Conservation (phyloP, 1,139 yeast genomes). For the Pneumocystis jirovecii region DNA sequence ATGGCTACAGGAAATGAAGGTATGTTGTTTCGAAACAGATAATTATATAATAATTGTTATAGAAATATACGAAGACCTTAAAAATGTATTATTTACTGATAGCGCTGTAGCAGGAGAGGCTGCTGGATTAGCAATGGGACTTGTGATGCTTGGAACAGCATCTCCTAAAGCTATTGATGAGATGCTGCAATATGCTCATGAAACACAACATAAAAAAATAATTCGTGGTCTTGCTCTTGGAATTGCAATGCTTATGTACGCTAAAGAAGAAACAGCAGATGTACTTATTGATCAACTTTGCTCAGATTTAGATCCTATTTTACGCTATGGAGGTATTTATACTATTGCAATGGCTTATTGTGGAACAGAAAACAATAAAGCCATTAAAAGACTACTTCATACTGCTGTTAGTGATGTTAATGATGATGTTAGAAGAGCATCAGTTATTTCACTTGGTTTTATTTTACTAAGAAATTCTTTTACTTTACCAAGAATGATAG, state of each 20-base stretch:
- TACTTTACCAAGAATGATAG: conserved; percentile 90
- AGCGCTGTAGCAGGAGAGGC: conserved; percentile 94
- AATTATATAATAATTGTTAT: not conserved
- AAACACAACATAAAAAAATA: conserved; percentile 90
- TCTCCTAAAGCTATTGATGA: conserved; percentile 56
- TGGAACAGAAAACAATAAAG: conserved; percentile 84
- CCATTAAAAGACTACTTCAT: conserved; percentile 74
- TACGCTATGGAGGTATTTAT: conserved; percentile 93
- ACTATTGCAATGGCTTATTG: conserved; percentile 91
- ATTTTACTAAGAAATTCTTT: conserved; percentile 79
- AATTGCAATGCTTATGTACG: conserved; percentile 71
- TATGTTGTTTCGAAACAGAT: not conserved
- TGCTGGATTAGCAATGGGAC: conserved; percentile 92
- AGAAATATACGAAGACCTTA: conserved; percentile 62
- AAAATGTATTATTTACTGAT: conserved; percentile 73
- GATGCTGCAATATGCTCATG: conserved; percentile 84
- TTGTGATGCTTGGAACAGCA: conserved; percentile 91
- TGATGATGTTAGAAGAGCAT: conserved; percentile 92
- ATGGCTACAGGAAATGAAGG: conserved; percentile 71
- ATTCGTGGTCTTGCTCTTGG: conserved; percentile 86
- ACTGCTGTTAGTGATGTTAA: conserved; percentile 93
- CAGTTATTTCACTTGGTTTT: conserved; percentile 89
- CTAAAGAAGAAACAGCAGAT: conserved; percentile 73
- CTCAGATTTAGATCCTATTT: conserved; percentile 61
- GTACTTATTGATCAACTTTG: conserved; percentile 51